Evolutionary conservation across 2,329 filamentous ascomycete genomes (phyloP).

Genomic region (Penicillium sp.): DNA sequence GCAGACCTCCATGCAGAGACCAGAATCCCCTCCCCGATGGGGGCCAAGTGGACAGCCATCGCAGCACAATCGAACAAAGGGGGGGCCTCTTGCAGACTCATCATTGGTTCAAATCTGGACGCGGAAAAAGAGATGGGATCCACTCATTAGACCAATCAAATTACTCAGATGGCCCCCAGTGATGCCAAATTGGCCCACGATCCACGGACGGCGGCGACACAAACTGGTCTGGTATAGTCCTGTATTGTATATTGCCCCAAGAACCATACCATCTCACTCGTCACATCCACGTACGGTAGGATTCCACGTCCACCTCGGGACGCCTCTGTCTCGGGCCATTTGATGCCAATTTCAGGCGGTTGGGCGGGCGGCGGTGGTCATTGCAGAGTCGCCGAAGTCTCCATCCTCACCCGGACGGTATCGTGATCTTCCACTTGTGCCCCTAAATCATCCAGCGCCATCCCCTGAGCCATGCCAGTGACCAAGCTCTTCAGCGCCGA

Average conservation of each 20-base stretch:
- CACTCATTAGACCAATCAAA: not conserved
- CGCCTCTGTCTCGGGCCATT: too few species aligned
- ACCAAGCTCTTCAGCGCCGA: too few species aligned
- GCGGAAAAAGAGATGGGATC: not conserved
- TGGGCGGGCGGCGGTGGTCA: too few species aligned
- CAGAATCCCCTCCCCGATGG: not conserved
- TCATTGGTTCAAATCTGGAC: not conserved
- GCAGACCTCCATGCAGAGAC: too few species aligned
- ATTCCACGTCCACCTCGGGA: too few species aligned
- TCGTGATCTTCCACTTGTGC: too few species aligned
- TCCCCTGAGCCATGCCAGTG: too few species aligned
- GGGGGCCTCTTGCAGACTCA: too few species aligned
- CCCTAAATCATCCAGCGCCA: too few species aligned
- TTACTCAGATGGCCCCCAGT: not conserved
- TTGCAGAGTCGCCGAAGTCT: not conserved
- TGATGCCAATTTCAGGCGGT: too few species aligned
- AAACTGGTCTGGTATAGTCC: not conserved
- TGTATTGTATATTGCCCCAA: not conserved
- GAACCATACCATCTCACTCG: too few species aligned
- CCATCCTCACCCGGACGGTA: too few species aligned
- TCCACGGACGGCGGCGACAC: not conserved
- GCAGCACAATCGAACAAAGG: not conserved
- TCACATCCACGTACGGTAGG: not conserved
- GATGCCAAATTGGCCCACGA: conserved; percentile 3
- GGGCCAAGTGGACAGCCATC: not conserved